A percentile compares a stretch with the other conserved stretches of the same genome.
Evolutionary conservation across 116 monocot species (phyloP).

Genomic region (Iris pallida): DNA sequence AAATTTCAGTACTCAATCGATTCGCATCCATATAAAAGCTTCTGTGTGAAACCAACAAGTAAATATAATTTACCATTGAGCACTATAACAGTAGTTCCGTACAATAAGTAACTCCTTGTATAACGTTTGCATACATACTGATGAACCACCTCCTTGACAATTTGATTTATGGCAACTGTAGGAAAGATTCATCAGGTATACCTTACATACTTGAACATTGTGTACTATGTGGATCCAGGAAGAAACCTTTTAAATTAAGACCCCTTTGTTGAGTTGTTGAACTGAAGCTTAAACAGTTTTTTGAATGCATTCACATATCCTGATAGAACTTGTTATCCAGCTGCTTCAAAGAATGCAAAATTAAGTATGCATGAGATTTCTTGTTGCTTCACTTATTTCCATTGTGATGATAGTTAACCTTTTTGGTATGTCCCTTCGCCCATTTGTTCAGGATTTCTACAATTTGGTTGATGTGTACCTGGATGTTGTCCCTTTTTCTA

Average conservation of each 20-base stretch:
- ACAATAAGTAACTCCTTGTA: too few species aligned
- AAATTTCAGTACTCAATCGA: too few species aligned
- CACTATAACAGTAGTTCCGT: too few species aligned
- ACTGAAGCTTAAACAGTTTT: slow-evolving; percentile 84
- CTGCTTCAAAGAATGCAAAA: slow-evolving; percentile 88
- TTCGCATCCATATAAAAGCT: too few species aligned
- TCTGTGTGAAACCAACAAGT: too few species aligned
- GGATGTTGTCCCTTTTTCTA: slow-evolving; percentile 90
- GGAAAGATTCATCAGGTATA: slow-evolving; percentile 87
- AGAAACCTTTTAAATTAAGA: slow-evolving; percentile 92
- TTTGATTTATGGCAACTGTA: slow-evolving; percentile 18
- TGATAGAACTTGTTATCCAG: slow-evolving; percentile 93
- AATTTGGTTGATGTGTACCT: slow-evolving; percentile 92
- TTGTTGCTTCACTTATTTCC: neutral
- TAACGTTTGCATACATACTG: too few species aligned
- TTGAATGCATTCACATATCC: slow-evolving; percentile 96
- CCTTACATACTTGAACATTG: slow-evolving; percentile 95
- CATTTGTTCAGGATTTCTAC: slow-evolving; percentile 78
- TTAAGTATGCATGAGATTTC: slow-evolving; percentile 22
- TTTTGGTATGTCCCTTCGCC: neutral
- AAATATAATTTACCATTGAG: too few species aligned
- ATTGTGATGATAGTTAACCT: too few species aligned
- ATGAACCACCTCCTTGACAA: too few species aligned
- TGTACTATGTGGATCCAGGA: slow-evolving; percentile 90
- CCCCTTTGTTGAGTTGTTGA: slow-evolving; percentile 86